A percentile compares a stretch with the other conserved stretches of the same genome.
phyloP scores from a whole-genome alignment of 2,329 filamentous ascomycete species.

The Furcasterigmium sp. region DNA sequence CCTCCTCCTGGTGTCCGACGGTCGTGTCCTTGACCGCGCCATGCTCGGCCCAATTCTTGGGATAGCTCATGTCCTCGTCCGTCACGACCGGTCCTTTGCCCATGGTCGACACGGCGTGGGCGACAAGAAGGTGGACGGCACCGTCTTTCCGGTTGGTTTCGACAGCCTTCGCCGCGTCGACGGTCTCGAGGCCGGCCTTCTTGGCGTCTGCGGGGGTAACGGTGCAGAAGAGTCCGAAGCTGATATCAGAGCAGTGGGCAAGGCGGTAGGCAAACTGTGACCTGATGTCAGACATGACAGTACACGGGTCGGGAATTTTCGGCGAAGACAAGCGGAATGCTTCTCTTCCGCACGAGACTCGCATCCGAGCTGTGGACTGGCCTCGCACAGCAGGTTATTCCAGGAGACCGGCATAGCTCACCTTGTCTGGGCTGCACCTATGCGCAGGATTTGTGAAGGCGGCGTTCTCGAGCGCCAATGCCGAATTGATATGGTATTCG shows the following conservation, averaged over 20 bases:
- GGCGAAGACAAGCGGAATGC: background rate
- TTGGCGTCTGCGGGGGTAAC: conserved; percentile 40
- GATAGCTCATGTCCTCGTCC: conserved; percentile 72
- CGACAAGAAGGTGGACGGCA: conserved; percentile 60
- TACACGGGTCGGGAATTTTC: background rate
- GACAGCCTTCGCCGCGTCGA: conserved; percentile 49
- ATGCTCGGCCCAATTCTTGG: conserved; percentile 57
- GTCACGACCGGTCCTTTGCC: conserved; percentile 58
- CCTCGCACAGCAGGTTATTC: too few species aligned
- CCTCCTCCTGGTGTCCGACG: conserved; percentile 67
- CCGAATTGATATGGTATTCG: conserved; percentile 57
- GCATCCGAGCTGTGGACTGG: too few species aligned
- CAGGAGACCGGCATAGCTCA: conserved; percentile 20
- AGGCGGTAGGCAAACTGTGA: conserved; percentile 71
- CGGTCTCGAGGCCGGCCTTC: conserved; percentile 47
- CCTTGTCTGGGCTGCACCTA: conserved; percentile 49
- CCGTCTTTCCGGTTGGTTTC: conserved; percentile 55
- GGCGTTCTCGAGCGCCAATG: conserved; percentile 48
- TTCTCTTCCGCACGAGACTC: too few species aligned
- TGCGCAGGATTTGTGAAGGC: conserved; percentile 46
- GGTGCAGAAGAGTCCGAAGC: conserved; percentile 74
- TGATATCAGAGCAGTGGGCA: conserved; percentile 67
- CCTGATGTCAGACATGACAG: too few species aligned
- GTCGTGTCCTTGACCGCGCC: conserved; percentile 19
- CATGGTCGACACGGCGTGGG: conserved; percentile 72